Evolutionary conservation across 257 asterid genomes (phyloP).

Genomic region (Scutellaria barbata): DNA sequence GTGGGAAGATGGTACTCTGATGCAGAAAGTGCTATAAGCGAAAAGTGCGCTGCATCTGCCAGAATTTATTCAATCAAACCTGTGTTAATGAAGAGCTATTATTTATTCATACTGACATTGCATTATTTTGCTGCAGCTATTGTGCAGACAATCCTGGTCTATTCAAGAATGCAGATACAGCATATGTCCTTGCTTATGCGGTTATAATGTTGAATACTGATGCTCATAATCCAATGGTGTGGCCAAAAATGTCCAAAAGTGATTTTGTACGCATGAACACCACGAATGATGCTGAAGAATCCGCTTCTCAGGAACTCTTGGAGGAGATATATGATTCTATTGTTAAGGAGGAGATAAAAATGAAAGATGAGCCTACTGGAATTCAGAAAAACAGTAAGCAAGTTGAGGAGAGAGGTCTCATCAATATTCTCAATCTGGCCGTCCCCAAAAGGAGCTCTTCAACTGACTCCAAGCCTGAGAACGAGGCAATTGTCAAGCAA

Average conservation of each 20-base stretch:
- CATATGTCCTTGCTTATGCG: conserved; percentile 98
- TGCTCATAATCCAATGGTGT: conserved; percentile 98
- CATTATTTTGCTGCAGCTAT: conserved; percentile 60
- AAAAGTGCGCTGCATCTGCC: conserved; percentile 24
- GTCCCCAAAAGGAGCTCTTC: conserved; percentile 77
- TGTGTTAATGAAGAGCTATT: conserved; percentile 13
- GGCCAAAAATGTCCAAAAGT: conserved; percentile 98
- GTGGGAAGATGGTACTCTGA: conserved; percentile 26
- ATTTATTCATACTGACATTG: conserved; percentile 38
- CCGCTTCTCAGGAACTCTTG: conserved; percentile 88
- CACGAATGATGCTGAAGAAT: conserved; percentile 84
- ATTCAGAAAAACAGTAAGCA: conserved; percentile 69
- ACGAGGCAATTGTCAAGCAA: conserved; percentile 81
- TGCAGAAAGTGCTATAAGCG: background rate
- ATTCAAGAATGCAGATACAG: conserved; percentile 97
- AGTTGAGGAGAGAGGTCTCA: conserved; percentile 82
- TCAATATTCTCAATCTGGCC: conserved; percentile 93
- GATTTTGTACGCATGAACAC: conserved; percentile 87
- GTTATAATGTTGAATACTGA: conserved; percentile 98
- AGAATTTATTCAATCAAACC: conserved; percentile 17
- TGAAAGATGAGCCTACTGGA: conserved; percentile 86
- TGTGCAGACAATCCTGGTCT: conserved; percentile 95
- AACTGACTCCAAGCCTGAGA: conserved; percentile 80
- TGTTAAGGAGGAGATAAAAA: conserved; percentile 89
- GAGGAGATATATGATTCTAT: conserved; percentile 98